Percentiles rank a stretch among this genome's conserved stretches.
These are phyloP conservation scores for Claviceps spartinae DNA, from an alignment of 2,329 filamentous ascomycete species.

Conservation along the genomic window DNA sequence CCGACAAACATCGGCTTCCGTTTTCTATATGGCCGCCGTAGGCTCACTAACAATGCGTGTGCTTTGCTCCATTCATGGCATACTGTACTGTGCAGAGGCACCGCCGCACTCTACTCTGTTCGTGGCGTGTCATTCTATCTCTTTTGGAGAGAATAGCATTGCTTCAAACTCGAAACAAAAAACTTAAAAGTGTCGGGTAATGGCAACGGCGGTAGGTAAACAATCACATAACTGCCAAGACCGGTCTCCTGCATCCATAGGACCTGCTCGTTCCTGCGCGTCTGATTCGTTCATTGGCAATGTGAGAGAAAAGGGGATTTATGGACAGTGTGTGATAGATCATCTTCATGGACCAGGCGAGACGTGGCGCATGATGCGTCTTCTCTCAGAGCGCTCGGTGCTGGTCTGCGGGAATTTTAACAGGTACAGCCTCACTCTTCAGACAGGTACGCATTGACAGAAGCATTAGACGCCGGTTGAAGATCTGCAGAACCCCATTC, in stretches of 20 bases:
- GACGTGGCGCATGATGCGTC: neutral
- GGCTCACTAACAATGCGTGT: too few relatives aligned
- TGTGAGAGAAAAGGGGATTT: neutral
- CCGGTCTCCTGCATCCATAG: neutral
- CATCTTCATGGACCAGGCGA: neutral
- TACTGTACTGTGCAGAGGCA: too few relatives aligned
- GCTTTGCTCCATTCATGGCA: too few relatives aligned
- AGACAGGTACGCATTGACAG: neutral
- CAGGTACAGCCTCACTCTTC: neutral
- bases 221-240: too few relatives aligned
- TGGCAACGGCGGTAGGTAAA: neutral
- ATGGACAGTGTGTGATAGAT: too few relatives aligned
- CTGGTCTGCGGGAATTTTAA: neutral
- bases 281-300: neutral
- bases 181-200: too few relatives aligned
- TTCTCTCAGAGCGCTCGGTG: neutral
- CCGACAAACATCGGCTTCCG: too few relatives aligned
- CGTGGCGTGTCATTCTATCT: neutral
- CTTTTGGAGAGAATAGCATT: neutral
- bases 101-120: too few relatives aligned
- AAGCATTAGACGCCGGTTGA: neutral
- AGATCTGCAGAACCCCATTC: neutral
- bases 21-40: too few relatives aligned
- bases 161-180: neutral
- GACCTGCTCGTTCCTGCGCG: neutral